Evolutionary conservation across 805 yeast genomes (phyloP).

Genomic region (Hanseniaspora guilliermondii): DNA sequence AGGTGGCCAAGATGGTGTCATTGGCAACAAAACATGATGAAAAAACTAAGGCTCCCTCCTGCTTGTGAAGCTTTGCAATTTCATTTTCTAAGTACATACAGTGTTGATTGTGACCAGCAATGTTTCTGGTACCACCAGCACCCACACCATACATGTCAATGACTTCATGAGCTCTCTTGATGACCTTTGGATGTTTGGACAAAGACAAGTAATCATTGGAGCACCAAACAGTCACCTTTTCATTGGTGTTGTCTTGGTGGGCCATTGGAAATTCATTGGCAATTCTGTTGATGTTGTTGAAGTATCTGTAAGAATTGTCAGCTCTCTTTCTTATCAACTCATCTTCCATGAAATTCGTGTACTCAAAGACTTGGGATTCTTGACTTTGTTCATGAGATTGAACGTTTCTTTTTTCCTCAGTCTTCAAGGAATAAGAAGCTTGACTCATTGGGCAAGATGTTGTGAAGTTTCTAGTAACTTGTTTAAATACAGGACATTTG

Average conservation of each 20-base stretch:
- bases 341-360: constrained; percentile 55
- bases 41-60: constrained; percentile 88
- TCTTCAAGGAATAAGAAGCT: constrained; percentile 25
- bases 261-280: constrained; percentile 91
- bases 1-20: constrained; percentile 81
- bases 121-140: constrained; percentile 98
- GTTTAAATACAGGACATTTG: constrained; percentile 80
- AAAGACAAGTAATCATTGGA: constrained; percentile 94
- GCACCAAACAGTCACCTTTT: constrained; percentile 97
- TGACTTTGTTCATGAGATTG: constrained; percentile 24
- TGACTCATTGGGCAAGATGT: constrained; percentile 26
- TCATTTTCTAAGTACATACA: constrained; percentile 82
- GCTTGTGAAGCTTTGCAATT: constrained; percentile 80
- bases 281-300: constrained; percentile 92
- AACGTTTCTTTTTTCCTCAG: constrained; percentile 23
- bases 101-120: constrained; percentile 90
- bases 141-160: constrained; percentile 91
- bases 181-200: constrained; percentile 68
- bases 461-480: constrained; percentile 44
- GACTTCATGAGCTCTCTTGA: constrained; percentile 63
- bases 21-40: constrained; percentile 94
- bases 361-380: constrained; percentile 39
- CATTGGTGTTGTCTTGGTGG: constrained; percentile 60
- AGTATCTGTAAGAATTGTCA: constrained; percentile 89
- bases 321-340: constrained; percentile 63